Percentiles rank a stretch among this genome's conserved stretches.
These are phyloP conservation scores for Botryobasidium botryosum DNA, from an alignment of 768 basidiomycete genomes.

Conservation along the genomic window DNA sequence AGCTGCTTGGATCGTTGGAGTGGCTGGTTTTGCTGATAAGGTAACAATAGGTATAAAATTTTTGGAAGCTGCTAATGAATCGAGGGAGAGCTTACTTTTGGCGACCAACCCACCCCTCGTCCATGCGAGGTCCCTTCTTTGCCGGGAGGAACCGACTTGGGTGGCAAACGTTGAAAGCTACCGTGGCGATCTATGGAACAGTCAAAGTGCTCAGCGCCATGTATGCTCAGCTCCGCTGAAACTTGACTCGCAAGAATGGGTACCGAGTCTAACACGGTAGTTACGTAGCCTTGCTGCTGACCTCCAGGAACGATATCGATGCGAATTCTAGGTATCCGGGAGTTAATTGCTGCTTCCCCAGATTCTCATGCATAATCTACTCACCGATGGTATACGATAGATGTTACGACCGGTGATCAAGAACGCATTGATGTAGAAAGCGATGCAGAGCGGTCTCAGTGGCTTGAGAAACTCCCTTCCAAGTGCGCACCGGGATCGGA, in stretches of 20 bases:
- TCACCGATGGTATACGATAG: constrained; percentile 9
- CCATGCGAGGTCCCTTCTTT: constrained; percentile 10
- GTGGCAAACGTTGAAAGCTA: constrained; percentile 4
- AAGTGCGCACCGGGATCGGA: not conserved
- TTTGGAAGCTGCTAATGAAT: no score
- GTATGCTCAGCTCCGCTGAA: no score
- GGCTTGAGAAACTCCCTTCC: not conserved
- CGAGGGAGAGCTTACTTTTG: no score
- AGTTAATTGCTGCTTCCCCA: not conserved
- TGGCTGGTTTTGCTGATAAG: no score
- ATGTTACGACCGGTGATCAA: constrained; percentile 7
- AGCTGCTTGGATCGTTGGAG: no score
- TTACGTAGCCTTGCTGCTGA: constrained; percentile 6
- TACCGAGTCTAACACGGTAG: constrained; percentile 9
- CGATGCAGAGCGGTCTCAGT: constrained; percentile 4
- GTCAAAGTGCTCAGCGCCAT: not conserved
- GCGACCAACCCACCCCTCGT: no score
- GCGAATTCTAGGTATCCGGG: constrained; percentile 8
- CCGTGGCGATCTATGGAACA: constrained; percentile 1
- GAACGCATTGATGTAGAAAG: constrained; percentile 7
- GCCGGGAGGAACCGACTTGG: constrained; percentile 6
- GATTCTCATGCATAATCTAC: not conserved
- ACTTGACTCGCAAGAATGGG: constrained; percentile 5
- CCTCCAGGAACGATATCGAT: constrained; percentile 3
- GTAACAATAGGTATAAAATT: no score